Conservation (phyloP, 2,329 filamentous ascomycete species). For the Penicillium carneum region DNA sequence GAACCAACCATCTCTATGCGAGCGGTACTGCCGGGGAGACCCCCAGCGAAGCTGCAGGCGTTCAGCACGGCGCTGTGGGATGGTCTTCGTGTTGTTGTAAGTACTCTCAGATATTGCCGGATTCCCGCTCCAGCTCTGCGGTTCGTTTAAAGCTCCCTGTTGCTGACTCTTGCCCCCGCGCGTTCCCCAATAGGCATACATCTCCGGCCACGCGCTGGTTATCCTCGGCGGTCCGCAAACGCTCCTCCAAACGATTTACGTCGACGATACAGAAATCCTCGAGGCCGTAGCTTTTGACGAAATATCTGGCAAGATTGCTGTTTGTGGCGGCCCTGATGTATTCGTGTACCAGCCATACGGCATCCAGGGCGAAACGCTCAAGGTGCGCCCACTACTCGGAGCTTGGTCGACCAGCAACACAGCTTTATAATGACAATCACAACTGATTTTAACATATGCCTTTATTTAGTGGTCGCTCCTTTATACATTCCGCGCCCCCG, state of each 20-base stretch:
- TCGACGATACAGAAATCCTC: conserved; percentile 73
- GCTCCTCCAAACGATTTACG: conserved; percentile 88
- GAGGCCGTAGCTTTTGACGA: conserved; percentile 84
- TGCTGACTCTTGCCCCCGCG: conserved; percentile 25
- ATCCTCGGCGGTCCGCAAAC: conserved; percentile 77
- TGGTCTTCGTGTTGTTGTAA: conserved; percentile 74
- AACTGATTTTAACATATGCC: conserved; percentile 31
- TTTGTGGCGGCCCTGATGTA: conserved; percentile 70
- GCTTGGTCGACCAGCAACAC: conserved; percentile 21
- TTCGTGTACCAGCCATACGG: conserved; percentile 81
- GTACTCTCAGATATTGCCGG: conserved; percentile 33
- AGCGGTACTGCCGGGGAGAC: conserved; percentile 79
- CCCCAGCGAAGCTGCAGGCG: conserved; percentile 78
- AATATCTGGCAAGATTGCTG: conserved; percentile 81
- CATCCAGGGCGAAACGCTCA: conserved; percentile 72
- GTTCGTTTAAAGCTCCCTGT: conserved; percentile 13
- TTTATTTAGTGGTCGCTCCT: conserved; percentile 63
- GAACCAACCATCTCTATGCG: conserved; percentile 67
- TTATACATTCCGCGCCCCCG: conserved; percentile 57
- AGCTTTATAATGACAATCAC: not conserved
- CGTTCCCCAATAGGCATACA: conserved; percentile 70
- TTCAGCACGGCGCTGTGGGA: conserved; percentile 77
- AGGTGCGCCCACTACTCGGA: conserved; percentile 61
- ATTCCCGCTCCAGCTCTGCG: not conserved
- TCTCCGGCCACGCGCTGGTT: conserved; percentile 85